Conservation (phyloP, 2,329 filamentous ascomycete species). For the Epichloe elymi region DNA sequence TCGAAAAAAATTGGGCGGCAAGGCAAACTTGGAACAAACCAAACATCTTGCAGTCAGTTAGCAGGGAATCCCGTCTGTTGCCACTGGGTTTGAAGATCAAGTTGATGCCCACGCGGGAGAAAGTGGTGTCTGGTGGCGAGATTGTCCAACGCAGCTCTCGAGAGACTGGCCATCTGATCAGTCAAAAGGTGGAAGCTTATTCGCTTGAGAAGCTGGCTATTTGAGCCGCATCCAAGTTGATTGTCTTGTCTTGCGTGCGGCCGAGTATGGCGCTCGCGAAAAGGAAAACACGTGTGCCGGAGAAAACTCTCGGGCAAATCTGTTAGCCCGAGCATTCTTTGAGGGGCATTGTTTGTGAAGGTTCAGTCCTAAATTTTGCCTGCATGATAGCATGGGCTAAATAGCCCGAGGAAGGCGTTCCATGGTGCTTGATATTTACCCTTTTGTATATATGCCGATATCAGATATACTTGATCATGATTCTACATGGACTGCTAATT, state of each 20-base stretch:
- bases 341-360: too few species aligned
- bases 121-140: constrained; percentile 58
- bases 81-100: constrained; percentile 61
- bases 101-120: constrained; percentile 33
- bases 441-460: background rate
- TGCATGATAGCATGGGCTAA: background rate
- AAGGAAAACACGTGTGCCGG: background rate
- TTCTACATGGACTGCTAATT: too few species aligned
- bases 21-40: constrained; percentile 26
- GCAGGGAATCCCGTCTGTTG: constrained; percentile 38
- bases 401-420: background rate
- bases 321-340: too few species aligned
- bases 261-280: background rate
- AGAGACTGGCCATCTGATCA: constrained; percentile 65
- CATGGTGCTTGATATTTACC: background rate
- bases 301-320: background rate
- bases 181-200: constrained; percentile 70
- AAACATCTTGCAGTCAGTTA: constrained; percentile 28
- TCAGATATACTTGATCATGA: background rate
- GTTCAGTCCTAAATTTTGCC: background rate
- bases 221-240: constrained; percentile 24
- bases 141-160: constrained; percentile 53
- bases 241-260: background rate
- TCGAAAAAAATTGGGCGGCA: constrained; percentile 19
- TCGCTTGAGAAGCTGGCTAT: constrained; percentile 65